Base-by-base conservation (phyloP, 2,329 filamentous ascomycete genomes). In the Verruconis gallopava region DNA sequence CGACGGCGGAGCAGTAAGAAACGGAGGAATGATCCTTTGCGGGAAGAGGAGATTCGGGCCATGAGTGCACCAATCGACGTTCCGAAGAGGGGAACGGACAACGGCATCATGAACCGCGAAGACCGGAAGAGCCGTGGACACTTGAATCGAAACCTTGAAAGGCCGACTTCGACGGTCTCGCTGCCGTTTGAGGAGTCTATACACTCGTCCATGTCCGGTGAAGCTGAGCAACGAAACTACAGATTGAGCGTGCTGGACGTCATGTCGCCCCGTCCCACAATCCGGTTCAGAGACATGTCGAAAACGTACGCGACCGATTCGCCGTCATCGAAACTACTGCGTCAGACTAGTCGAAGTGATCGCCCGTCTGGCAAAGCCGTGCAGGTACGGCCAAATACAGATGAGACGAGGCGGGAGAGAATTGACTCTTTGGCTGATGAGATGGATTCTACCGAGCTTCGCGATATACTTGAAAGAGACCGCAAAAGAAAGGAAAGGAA, bases 391-490 rank as follows among this genome's bases (percentile, higher is more conserved):
- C n/a, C 19, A 14, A 20, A 18, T 12, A 36, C 12, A 6, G 17
- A 36, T 9, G 14, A 12, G 22, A 6, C 6, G 14, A 38, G 6
- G 37, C 84, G 62, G 64, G 82, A 60, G 62, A 67, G 68, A 22
- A 72, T 81, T 36, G 74, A 79, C 45, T 72, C 75, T 35, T 58
- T 96, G 35, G 91, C 86, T 17, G 83, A 96, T 55, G 81, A 84
- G 45, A 69, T 98, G 42, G 85, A 85, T 60, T 82, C 91, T 3
- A 76, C 81, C 40, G 88, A 85, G 51, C 60, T 98, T 30, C 75
- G 89, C 45, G 83, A 93, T 55, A 68, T 96, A 21, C 81, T 98
- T 74, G 91, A 98, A 52, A 71, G 91, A 46, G 91, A 98, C 54
- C 72, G 79, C 49, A 75, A 88, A 52, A 74, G 91, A 44, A 77